Percentiles rank a stretch among this genome's conserved stretches.
phyloP scores from a whole-genome alignment of 495 filamentous ascomycete genomes.

The Beverwykella pulmonaria region DNA sequence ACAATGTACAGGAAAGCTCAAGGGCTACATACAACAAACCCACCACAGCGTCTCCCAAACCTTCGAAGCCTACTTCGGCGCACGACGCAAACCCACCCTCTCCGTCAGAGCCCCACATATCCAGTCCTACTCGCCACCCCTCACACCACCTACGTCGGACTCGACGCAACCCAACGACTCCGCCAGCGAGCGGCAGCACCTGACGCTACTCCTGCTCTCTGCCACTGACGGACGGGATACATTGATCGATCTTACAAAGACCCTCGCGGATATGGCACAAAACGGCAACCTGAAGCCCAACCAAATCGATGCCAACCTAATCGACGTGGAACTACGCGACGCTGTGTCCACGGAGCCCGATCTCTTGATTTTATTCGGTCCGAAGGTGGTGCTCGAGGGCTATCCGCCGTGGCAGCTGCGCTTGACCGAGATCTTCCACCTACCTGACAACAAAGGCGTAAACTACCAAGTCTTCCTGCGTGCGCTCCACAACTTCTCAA shows the following conservation, averaged over 20 bases:
- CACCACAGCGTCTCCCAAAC: slow-evolving; percentile 73
- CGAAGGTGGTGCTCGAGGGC: slow-evolving; percentile 77
- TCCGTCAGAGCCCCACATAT: slow-evolving; percentile 74
- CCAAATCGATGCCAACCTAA: slow-evolving; percentile 81
- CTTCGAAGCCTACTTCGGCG: slow-evolving; percentile 81
- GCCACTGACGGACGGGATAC: slow-evolving; percentile 88
- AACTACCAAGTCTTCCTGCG: slow-evolving; percentile 92
- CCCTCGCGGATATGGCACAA: slow-evolving; percentile 91
- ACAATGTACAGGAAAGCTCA: slow-evolving; percentile 69
- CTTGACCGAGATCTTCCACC: slow-evolving; percentile 88
- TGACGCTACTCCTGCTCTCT: slow-evolving; percentile 85
- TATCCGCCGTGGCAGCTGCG: slow-evolving; percentile 97
- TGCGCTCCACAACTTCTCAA: slow-evolving; percentile 78
- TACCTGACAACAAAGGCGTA: slow-evolving; percentile 72
- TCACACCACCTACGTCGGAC: slow-evolving; percentile 38
- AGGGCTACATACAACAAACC: slow-evolving; percentile 76
- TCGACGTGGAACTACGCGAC: slow-evolving; percentile 84
- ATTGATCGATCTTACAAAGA: slow-evolving; percentile 92
- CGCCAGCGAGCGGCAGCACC: slow-evolving; percentile 45
- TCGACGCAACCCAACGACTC: slow-evolving; percentile 29
- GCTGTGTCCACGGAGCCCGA: slow-evolving; percentile 82
- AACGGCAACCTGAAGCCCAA: slow-evolving; percentile 73
- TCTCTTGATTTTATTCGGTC: slow-evolving; percentile 81
- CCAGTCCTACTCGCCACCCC: slow-evolving; percentile 53
- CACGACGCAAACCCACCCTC: slow-evolving; percentile 66